Evolutionary conservation across 2,329 filamentous ascomycete species (phyloP), one percentile per base, ranked within the genome.

Genomic region (Chaetomium sp.): DNA sequence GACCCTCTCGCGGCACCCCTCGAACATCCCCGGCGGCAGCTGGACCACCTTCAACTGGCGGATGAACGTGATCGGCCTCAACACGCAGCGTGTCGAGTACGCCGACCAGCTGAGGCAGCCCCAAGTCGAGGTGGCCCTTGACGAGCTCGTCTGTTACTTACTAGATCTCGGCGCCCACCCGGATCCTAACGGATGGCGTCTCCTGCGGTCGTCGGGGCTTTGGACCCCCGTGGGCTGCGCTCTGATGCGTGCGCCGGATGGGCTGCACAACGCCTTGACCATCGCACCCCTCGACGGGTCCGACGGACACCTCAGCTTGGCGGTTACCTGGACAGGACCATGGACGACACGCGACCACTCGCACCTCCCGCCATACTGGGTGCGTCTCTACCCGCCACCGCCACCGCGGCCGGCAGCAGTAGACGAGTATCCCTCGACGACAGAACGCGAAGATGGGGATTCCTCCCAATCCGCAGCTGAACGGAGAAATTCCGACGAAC

Each of bases 1-100:
- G 84, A 76, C 77, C 16, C 76, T 87, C 3, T 81, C 81, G 47
- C 74, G 78, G 1, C 78, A 82, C 60, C 81, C 82, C 0, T 85
- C 82, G 55, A 76, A 74, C 13, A 83, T 88, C 51, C 83, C 83
- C 0, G 87, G 87, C 2, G 87, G 87, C 0, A 82, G 79, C 31
- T 90, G 87, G 87, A 87, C 86, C 0, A 83, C 82, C 0, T 88
- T 90, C 72, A 84, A 89, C 74, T 90, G 87, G 87, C 83, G 82
- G 70, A 82, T 82, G n/a, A 82, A 87, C 68, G 78, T 83, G 2
- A 87, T 88, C 27, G 87, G 87, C 1, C 77, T 83, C 62, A 87
- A 85, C 71, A 83, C 84, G 16, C 87, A 88, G 75, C 80, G 87
- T 38, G 79, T 89, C 47, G 85, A 89, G 72, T 90, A 89, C 68